Percentiles rank a stretch among this genome's conserved stretches.
Conservation (phyloP, 148 eudicot genomes). For the Chenopodium album region DNA sequence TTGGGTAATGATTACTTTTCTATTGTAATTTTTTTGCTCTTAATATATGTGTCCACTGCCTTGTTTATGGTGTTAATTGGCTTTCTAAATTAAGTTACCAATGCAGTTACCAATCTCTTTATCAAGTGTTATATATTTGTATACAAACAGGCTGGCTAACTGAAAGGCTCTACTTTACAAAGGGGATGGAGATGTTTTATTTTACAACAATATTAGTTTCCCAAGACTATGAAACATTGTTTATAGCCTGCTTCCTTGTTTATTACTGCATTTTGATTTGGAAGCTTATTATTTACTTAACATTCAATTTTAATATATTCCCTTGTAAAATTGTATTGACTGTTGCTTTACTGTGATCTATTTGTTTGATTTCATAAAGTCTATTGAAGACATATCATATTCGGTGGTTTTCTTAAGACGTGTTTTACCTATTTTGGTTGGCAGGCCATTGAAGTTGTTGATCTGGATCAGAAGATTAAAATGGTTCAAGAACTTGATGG, state of each 20-base stretch:
- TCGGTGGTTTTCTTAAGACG: neutral
- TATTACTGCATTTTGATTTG: neutral
- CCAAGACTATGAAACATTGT: too few species aligned
- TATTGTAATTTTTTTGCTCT: neutral
- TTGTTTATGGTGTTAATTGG: neutral
- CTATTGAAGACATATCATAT: neutral
- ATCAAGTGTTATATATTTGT: too few species aligned
- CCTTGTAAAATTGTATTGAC: neutral
- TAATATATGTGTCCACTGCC: neutral
- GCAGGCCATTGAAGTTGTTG: conserved; percentile 99
- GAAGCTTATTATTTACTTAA: too few species aligned
- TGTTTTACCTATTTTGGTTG: neutral
- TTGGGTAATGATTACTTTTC: neutral
- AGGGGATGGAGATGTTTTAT: too few species aligned
- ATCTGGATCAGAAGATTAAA: conserved; percentile 90
- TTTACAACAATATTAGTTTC: too few species aligned
- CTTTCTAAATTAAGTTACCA: neutral
- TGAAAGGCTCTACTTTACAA: too few species aligned
- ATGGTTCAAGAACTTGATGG: conserved; percentile 96
- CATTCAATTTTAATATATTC: neutral
- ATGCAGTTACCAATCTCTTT: neutral
- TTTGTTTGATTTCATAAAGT: neutral
- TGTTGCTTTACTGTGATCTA: neutral
- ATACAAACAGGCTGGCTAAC: too few species aligned
- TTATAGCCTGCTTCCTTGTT: neutral